Conservation (phyloP, 2,329 filamentous ascomycete species). For the Phyllosticta capitalensis region DNA sequence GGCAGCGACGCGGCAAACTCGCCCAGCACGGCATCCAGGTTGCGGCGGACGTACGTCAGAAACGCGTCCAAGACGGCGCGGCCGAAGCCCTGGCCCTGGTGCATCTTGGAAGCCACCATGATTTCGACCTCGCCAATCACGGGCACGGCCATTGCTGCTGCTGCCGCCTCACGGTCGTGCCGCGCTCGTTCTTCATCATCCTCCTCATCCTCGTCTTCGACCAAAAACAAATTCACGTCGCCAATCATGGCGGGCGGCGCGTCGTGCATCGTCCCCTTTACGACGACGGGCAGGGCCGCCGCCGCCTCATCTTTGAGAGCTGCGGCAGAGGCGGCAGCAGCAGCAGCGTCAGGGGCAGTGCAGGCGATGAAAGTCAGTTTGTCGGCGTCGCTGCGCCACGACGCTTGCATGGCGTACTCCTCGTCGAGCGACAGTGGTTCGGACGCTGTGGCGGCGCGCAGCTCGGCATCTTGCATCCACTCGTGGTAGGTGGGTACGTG, state of each 20-base stretch:
- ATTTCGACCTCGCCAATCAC: conserved; percentile 69
- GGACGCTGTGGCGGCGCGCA: conserved; percentile 78
- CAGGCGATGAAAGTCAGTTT: conserved; percentile 92
- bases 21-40: conserved; percentile 45
- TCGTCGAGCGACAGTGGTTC: conserved; percentile 71
- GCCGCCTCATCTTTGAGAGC: background rate
- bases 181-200: conserved; percentile 14
- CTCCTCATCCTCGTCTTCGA: conserved; percentile 22
- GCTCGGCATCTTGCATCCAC: conserved; percentile 80
- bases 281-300: conserved; percentile 1
- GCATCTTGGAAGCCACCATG: conserved; percentile 60
- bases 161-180: background rate
- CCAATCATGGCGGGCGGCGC: conserved; percentile 39
- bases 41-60: conserved; percentile 54
- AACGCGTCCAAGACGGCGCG: conserved; percentile 57
- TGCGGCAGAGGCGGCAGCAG: conserved; percentile 4
- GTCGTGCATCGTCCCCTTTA: conserved; percentile 42
- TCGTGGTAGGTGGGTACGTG: conserved; percentile 77
- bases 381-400: conserved; percentile 71
- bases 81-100: conserved; percentile 57
- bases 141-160: background rate
- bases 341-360: conserved; percentile 12
- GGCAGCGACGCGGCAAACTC: conserved; percentile 38
- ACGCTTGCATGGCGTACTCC: conserved; percentile 84
- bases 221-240: conserved; percentile 61